Evolutionary conservation across 257 asterid genomes (phyloP).

Genomic region (Scutellaria baicalensis): DNA sequence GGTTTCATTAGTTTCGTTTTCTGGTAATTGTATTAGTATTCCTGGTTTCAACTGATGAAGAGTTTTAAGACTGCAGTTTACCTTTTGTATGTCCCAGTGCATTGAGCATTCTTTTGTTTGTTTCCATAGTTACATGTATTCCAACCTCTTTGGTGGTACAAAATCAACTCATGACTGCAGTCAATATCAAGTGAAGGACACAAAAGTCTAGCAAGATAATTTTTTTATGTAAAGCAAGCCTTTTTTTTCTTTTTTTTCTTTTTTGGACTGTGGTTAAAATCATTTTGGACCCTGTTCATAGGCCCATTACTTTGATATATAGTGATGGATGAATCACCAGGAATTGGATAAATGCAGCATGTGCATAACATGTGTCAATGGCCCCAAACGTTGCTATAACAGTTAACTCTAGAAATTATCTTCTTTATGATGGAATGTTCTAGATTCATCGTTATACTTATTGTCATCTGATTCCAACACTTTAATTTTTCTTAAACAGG

Average conservation of each 20-base stretch:
- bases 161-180: neutral
- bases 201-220: neutral
- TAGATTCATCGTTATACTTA: neutral
- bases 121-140: neutral
- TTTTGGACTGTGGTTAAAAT: neutral
- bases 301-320: neutral
- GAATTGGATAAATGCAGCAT: neutral
- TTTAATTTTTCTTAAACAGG: constrained; percentile 39
- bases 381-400: neutral
- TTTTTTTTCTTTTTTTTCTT: no score
- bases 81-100: neutral
- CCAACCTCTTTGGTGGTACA: neutral
- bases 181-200: neutral
- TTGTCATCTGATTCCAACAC: constrained; percentile 4
- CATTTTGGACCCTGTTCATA: neutral
- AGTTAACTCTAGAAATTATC: neutral
- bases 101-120: neutral
- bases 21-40: neutral
- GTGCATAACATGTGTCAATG: neutral
- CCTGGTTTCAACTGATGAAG: neutral
- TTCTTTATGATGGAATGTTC: neutral
- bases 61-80: neutral
- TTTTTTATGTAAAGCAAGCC: neutral
- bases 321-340: neutral
- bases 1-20: neutral